Base-by-base conservation (phyloP, 129 eudicot genomes). In the Tagetes patula region DNA sequence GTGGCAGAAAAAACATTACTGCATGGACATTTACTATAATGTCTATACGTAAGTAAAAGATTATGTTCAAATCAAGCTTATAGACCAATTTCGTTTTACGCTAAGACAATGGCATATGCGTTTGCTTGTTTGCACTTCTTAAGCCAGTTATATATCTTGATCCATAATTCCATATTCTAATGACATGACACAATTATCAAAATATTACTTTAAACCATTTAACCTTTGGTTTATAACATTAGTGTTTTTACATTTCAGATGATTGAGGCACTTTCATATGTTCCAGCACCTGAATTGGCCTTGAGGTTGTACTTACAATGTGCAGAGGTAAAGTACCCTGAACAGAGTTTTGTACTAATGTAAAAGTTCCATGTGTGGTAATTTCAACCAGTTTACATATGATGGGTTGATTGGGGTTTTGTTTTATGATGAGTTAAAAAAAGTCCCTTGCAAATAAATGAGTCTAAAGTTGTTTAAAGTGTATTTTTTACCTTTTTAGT, bases 221-320 rank as follows among this genome's bases (percentile, higher is more conserved):
- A 12, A 67, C 70, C 54, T 65, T 48, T 1, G 5, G 55, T 75
- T 70, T 31, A 27, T 71, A 13, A 48, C 36, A 62, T 79, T 39
- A 48, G 3, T 8, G 38, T 40, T 10, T 45, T 69, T 46, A n/a
- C 42, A 42, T 86, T 77, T 76, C 89, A 94, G 99, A 90, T 78
- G 53, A 82, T 94, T 27, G 99, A 94, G 77, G 83, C 91, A 59
- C 97, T 94, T 73, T 86, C 89, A 65, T 87, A 48, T 43, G 89
- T 88, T 83, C 97, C 96, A 62, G 83, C 97, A 72, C 99, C 97
- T 70, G 99, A 90, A 76, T 46, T 94, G 83, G 97, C 97, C 9
- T 73, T 94, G 84, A 86, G 97, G 86, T 71, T 94, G 83, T 94
- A 94, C 84, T 85, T 94, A 83, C 99, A 88, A 63, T 90, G 99